Conservation (phyloP, 2,329 filamentous ascomycete species). For the Pestalotiopsis sp. region DNA sequence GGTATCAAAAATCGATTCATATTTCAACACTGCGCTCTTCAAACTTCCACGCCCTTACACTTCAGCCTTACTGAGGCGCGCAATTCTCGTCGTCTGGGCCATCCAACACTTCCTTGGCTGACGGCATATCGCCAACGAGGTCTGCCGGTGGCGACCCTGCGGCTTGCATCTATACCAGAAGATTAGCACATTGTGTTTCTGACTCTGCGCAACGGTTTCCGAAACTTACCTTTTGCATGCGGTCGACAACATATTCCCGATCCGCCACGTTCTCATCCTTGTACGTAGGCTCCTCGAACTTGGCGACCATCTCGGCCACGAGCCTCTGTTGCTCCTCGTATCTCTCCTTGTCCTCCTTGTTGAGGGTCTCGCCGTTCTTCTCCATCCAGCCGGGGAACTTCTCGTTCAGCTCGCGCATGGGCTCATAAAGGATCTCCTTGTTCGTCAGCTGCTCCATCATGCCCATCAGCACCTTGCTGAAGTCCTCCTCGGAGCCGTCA, state of each 20-base stretch:
- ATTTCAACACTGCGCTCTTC: neutral
- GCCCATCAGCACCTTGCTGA: slow-evolving; percentile 91
- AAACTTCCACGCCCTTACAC: neutral
- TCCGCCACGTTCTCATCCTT: slow-evolving; percentile 80
- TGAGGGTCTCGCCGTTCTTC: slow-evolving; percentile 69
- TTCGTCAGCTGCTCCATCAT: slow-evolving; percentile 99
- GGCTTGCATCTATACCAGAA: slow-evolving; percentile 83
- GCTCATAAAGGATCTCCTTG: slow-evolving; percentile 97
- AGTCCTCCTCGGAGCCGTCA: slow-evolving; percentile 73
- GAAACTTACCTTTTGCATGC: slow-evolving; percentile 87
- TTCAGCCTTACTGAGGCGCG: slow-evolving; percentile 55
- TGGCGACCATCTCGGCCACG: slow-evolving; percentile 82
- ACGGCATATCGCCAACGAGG: slow-evolving; percentile 86
- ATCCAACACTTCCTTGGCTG: slow-evolving; percentile 72
- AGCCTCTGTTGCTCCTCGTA: slow-evolving; percentile 81
- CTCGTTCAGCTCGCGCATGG: slow-evolving; percentile 94
- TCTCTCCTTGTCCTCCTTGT: slow-evolving; percentile 73
- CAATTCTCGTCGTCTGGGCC: slow-evolving; percentile 61
- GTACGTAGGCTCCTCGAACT: slow-evolving; percentile 84
- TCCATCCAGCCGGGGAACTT: slow-evolving; percentile 92
- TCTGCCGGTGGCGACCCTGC: slow-evolving; percentile 89
- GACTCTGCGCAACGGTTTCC: slow-evolving; percentile 4
- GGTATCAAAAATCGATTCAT: slow-evolving; percentile 3
- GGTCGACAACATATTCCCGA: slow-evolving; percentile 91
- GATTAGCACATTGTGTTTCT: neutral